Evolutionary conservation across 2,329 filamentous ascomycete genomes (phyloP), one percentile per base, ranked within the genome.

Genomic region (Coniochaeta prunicola): DNA sequence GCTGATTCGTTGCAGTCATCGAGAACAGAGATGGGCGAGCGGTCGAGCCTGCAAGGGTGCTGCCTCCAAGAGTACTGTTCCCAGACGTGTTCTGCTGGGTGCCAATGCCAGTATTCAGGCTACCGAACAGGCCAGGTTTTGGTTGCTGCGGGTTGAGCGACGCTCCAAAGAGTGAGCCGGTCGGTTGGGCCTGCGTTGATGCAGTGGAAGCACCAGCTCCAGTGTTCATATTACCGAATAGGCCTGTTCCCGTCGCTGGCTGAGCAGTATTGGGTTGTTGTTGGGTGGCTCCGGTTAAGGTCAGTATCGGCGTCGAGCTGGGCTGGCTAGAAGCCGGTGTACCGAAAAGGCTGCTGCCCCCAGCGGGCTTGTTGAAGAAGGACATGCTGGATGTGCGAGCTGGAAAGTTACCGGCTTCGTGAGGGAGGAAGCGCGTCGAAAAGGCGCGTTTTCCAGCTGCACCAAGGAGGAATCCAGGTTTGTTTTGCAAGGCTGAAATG

Each of bases 11-110:
- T 15, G 33, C 21, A n/a, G 53, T 4, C 6, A 21, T 26, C 33
- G 54, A 56, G 21, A 38, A 59, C 36, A 58, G 56, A 10, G 56
- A 59, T 15, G 58, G 30, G 45, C 45, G 54, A 53, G 53, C 21
- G 26, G 28, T 56, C 26, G 54, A 19, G 13, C 24, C 53, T 21
- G 31, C 53, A 24, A 56, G 19, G 4, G 38, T 7, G 21, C 53
- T 56, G 10, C 53, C 31, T 30, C 48, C 48, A 2, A 53, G 30
- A 30, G 26, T 19, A 8, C 26, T 36, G 28, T n/a, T 33, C 17
- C 9, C 26, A 21, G 53, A 12, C 4, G 53, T 55, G 53, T 34
- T 55, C 30, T 33, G 28, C n/a, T 55, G 28, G 17, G 33, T 21
- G n/a, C 53, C 53, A 10, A 21, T 21, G n/a, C 53, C 53, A 10